A percentile compares a stretch with the other conserved stretches of the same genome.
phyloP scores from a whole-genome alignment of 1,139 yeast species.

The Geotrichum klebahnii region DNA sequence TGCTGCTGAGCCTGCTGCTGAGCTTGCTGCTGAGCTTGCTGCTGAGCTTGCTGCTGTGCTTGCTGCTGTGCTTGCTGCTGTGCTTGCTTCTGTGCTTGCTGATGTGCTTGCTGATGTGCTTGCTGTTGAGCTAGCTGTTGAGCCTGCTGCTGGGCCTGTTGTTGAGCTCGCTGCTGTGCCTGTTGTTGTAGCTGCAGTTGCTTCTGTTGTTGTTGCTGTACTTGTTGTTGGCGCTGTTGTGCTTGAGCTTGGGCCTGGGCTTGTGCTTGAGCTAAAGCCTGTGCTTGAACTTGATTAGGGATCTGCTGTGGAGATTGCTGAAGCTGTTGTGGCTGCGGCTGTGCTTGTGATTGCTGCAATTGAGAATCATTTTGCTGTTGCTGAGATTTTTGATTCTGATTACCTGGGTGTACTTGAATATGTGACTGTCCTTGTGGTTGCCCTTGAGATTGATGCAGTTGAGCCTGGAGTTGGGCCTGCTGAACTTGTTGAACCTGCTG shows the following conservation, averaged over 20 bases:
- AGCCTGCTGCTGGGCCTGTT: slow-evolving; percentile 3
- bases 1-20: slow-evolving; percentile 13
- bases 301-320: background rate
- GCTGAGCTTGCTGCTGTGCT: slow-evolving; percentile 8
- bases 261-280: background rate
- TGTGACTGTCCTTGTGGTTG: slow-evolving; percentile 8
- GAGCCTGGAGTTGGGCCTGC: background rate
- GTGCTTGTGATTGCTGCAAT: slow-evolving; percentile 2
- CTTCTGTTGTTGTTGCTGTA: slow-evolving; percentile 1
- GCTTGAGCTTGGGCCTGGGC: slow-evolving; percentile 11
- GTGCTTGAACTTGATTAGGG: background rate
- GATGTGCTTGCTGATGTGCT: slow-evolving; percentile 27
- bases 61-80: slow-evolving; percentile 17
- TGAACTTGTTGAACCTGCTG: background rate
- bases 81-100: slow-evolving; percentile 11
- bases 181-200: slow-evolving; percentile 1
- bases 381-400: slow-evolving; percentile 8
- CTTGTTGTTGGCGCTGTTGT: slow-evolving; percentile 12
- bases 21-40: slow-evolving; percentile 10
- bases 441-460: slow-evolving; percentile 1
- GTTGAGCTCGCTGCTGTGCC: slow-evolving; percentile 3
- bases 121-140: slow-evolving; percentile 22
- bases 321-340: background rate
- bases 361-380: slow-evolving; percentile 10
- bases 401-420: slow-evolving; percentile 5